These are phyloP conservation scores for Tubosaeta sp. DNA, from an alignment of 768 basidiomycete species.

Conservation along the genomic window DNA sequence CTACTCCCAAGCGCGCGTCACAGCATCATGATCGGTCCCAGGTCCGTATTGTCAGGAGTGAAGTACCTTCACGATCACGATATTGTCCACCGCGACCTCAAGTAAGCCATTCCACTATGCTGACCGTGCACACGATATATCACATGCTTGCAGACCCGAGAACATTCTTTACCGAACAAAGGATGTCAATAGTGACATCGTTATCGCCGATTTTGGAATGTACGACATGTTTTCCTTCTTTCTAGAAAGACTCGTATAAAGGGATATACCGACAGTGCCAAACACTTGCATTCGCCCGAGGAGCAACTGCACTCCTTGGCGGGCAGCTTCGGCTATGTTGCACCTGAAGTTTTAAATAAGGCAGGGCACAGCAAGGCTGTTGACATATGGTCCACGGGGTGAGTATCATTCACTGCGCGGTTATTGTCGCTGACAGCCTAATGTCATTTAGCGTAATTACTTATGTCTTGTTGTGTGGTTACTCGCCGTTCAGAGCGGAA, in stretches of 20 bases:
- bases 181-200: constrained; percentile 74
- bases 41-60: constrained; percentile 81
- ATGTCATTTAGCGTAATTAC: constrained; percentile 69
- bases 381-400: constrained; percentile 94
- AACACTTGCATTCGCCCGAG: constrained; percentile 69
- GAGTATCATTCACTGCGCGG: constrained; percentile 19
- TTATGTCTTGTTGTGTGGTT: constrained; percentile 92
- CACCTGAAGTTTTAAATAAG: constrained; percentile 81
- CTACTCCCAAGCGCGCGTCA: background rate
- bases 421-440: background rate
- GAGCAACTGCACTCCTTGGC: constrained; percentile 71
- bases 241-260: background rate
- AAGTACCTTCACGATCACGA: constrained; percentile 87
- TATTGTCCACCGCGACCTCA: constrained; percentile 95
- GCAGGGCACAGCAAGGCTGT: constrained; percentile 89
- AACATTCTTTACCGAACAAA: constrained; percentile 90
- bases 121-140: background rate
- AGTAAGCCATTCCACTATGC: constrained; percentile 42
- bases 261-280: constrained; percentile 51
- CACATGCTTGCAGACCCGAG: constrained; percentile 61
- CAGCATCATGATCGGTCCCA: constrained; percentile 28
- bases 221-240: constrained; percentile 33
- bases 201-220: constrained; percentile 98
- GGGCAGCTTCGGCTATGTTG: constrained; percentile 85
- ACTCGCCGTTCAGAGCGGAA: constrained; percentile 89